Conservation (phyloP, 1,284 basidiomycete genomes). For the Rhodotorula glutinis region DNA sequence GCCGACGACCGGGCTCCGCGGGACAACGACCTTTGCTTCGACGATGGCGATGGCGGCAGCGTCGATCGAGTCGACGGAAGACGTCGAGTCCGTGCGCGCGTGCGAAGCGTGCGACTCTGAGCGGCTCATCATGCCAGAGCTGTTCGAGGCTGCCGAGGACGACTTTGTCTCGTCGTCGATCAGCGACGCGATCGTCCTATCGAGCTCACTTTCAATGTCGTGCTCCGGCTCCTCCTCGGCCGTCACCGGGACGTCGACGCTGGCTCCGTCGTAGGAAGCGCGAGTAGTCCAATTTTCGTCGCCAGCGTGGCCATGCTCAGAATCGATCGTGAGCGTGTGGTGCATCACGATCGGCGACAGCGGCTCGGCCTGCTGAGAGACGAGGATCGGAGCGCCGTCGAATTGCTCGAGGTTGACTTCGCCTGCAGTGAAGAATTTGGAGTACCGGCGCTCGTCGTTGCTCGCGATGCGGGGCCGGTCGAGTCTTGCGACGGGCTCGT, state of each 20-base stretch:
- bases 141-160: background rate
- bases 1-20: background rate
- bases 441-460: constrained; percentile 1
- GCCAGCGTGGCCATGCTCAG: background rate
- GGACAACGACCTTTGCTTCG: background rate
- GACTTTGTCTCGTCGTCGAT: constrained; percentile 6
- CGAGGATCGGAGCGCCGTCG: constrained; percentile 6
- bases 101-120: background rate
- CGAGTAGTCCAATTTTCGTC: background rate
- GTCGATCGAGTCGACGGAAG: constrained; percentile 4
- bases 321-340: background rate
- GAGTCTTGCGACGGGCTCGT: background rate
- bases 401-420: constrained; percentile 2
- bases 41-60: background rate
- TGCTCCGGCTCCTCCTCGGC: constrained; percentile 12
- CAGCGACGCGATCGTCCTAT: constrained; percentile 30
- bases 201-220: constrained; percentile 27
- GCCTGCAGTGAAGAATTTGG: constrained; percentile 6
- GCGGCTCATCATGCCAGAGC: background rate
- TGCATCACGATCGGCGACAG: constrained; percentile 8
- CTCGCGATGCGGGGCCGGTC: background rate
- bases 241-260: background rate
- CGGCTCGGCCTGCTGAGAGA: constrained; percentile 2
- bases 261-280: background rate
- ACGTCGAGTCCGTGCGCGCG: constrained; percentile 1